Base-by-base conservation (phyloP, 2,329 filamentous ascomycete genomes). In the Rutstroemia sp. region DNA sequence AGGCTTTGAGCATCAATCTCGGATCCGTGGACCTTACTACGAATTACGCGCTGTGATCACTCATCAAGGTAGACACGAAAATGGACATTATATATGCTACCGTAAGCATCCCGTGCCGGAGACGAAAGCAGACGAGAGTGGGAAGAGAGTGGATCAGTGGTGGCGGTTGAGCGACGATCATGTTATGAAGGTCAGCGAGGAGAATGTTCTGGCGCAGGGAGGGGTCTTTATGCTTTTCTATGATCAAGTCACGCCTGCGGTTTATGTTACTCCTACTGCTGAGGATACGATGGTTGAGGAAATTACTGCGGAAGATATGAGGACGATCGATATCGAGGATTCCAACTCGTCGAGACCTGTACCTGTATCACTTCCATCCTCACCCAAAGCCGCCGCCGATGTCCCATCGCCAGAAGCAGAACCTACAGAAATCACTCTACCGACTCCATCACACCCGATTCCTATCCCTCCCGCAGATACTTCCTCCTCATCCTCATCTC, bases 181-280 rank as follows among this genome's bases (percentile, higher is more conserved):
- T 60, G 92, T 97, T 7, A 82, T 78, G 59, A 78, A 81, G 61
- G 87, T 92, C 23, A 81, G 81, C 19, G 89, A 96, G 68, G 78
- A 85, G 10, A 79, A 80, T 27, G 88, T 95, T 0, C 74, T 94
- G 51, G 78, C 77, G 2, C 86, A 95, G 63, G 84, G 67, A 34
- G 90, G 89, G 1, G 92, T 92, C 0, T 97, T 97, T 68, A 97
- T 99, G 92, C 79, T 97, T 1, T 97, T 97, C 70, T 99, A 97
- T 70, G 92, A 99, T 69, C 82, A 81, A 48, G 74, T 87, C 23
- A 83, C 87, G 57, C 71, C 77, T 3, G 61, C 63, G 19, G 23
- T 44, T 10, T 51, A 49, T 27, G 30, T 34, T 12, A 10, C 9
- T 14, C 30, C 30, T 23, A 23, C 23, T 23, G 42, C 39, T 27